Evolutionary conservation across 2,329 filamentous ascomycete species (phyloP).

Genomic region (Rutstroemia sp.): DNA sequence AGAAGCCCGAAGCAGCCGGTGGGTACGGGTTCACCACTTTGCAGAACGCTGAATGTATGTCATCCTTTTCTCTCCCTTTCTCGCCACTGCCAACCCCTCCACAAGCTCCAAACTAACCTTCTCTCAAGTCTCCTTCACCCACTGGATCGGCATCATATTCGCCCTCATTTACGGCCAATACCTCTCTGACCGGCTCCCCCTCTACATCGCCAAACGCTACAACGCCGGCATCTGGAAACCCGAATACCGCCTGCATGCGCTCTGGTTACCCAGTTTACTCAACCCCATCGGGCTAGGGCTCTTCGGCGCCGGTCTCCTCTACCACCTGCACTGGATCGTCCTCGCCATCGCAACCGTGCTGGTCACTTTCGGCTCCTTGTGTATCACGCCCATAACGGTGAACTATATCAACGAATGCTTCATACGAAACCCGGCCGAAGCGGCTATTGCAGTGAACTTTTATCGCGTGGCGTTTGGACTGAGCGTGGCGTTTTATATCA

Average conservation of each 20-base stretch:
- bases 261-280: background rate
- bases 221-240: constrained; percentile 15
- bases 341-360: background rate
- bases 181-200: constrained; percentile 32
- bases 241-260: constrained; percentile 17
- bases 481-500: background rate
- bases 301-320: background rate
- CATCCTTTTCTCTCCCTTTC: background rate
- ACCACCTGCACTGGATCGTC: background rate
- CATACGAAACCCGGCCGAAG: background rate
- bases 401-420: constrained; percentile 5
- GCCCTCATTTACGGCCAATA: constrained; percentile 31
- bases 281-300: background rate
- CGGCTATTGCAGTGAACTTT: background rate
- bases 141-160: constrained; percentile 33
- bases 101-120: background rate
- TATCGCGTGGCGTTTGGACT: background rate
- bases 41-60: constrained; percentile 28
- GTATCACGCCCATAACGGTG: background rate
- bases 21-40: constrained; percentile 35
- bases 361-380: background rate
- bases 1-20: constrained; percentile 28
- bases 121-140: constrained; percentile 28
- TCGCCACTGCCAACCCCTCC: background rate
- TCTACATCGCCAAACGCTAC: constrained; percentile 14